Evolutionary conservation across 257 asterid species (phyloP).

Genomic region (Euphrasia confusa): DNA sequence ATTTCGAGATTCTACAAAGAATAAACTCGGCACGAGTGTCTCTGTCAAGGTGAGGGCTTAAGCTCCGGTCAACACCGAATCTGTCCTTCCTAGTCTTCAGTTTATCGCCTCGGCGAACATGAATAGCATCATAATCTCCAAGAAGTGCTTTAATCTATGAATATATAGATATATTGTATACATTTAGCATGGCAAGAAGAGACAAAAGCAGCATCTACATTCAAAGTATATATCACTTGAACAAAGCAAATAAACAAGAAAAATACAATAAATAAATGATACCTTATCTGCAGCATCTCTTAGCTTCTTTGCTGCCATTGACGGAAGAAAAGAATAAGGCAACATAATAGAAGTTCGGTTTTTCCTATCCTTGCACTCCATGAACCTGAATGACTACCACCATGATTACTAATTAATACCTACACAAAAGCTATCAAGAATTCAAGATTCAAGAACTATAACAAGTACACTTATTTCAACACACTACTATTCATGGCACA

Average conservation of each 20-base stretch:
- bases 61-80: conserved; percentile 65
- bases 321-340: conserved; percentile 89
- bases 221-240: not conserved
- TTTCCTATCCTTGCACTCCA: conserved; percentile 93
- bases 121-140: conserved; percentile 94
- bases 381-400: conserved; percentile 86
- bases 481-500: not conserved
- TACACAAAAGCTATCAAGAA: conserved; percentile 50
- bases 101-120: conserved; percentile 93
- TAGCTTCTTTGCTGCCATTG: conserved; percentile 77
- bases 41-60: conserved; percentile 90
- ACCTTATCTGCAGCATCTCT: conserved; percentile 81
- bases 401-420: conserved; percentile 71
- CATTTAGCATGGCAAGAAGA: conserved; percentile 7
- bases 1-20: conserved; percentile 78
- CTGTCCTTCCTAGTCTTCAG: conserved; percentile 87
- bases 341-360: conserved; percentile 60
- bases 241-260: conserved; percentile 7
- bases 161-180: not conserved
- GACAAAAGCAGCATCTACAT: not conserved
- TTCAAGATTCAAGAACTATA: conserved; percentile 42
- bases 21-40: conserved; percentile 90
- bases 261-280: conserved; percentile 7
- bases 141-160: conserved; percentile 69
- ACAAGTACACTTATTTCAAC: conserved; percentile 8